These are phyloP conservation scores for Ogataea chonburiensis DNA, from an alignment of 805 yeast genomes.

Conservation along the genomic window DNA sequence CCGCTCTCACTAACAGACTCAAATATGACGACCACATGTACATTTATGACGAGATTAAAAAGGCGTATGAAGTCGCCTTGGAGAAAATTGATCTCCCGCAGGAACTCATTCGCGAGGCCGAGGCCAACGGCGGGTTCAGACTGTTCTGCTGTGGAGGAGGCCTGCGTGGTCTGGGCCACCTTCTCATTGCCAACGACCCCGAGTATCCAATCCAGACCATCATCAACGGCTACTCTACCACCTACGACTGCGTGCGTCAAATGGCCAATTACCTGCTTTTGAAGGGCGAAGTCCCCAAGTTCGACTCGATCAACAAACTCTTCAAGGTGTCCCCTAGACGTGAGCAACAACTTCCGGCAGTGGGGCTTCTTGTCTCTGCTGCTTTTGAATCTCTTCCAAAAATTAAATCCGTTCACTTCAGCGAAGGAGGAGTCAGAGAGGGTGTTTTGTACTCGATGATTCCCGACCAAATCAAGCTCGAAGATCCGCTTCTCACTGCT, in stretches of 20 bases:
- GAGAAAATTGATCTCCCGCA: conserved; percentile 52
- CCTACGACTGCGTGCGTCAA: conserved; percentile 49
- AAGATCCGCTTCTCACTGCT: conserved; percentile 70
- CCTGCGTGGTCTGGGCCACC: conserved; percentile 65
- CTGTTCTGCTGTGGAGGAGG: conserved; percentile 76
- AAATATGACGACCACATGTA: conserved; percentile 48
- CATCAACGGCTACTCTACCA: conserved; percentile 65
- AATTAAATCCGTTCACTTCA: conserved; percentile 61
- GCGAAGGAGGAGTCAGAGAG: conserved; percentile 78
- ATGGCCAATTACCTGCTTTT: conserved; percentile 52
- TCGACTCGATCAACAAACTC: conserved; percentile 39
- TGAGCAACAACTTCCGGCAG: conserved; percentile 67
- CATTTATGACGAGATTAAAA: conserved; percentile 52
- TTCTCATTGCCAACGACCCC: conserved; percentile 47
- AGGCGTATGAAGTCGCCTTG: conserved; percentile 50
- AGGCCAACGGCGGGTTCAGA: conserved; percentile 56
- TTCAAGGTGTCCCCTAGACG: conserved; percentile 67
- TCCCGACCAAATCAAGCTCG: conserved; percentile 54
- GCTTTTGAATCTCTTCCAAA: conserved; percentile 61
- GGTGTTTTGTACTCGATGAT: conserved; percentile 66
- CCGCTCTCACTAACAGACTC: conserved; percentile 57
- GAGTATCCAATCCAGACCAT: conserved; percentile 69
- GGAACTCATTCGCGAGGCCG: conserved; percentile 49
- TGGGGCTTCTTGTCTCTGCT: conserved; percentile 60
- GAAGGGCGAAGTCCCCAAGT: conserved; percentile 46